These are phyloP conservation scores for Pholiota microspora DNA, from an alignment of 768 basidiomycete species.

Conservation along the genomic window DNA sequence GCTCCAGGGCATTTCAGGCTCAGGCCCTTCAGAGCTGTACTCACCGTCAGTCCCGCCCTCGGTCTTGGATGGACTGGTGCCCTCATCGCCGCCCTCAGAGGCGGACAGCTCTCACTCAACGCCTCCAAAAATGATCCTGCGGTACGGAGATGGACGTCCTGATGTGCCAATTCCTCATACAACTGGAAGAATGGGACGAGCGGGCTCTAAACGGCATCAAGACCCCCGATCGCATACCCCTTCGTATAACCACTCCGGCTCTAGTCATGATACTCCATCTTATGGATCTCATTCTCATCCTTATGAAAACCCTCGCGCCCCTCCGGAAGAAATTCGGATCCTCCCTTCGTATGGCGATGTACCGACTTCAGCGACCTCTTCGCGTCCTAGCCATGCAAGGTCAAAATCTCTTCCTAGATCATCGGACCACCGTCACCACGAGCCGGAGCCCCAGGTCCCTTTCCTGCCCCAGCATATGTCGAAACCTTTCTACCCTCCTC, in stretches of 20 bases:
- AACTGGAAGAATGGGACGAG: conserved; percentile 15
- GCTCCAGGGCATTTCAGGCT: conserved; percentile 40
- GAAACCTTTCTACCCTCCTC: neutral
- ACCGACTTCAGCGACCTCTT: conserved; percentile 31
- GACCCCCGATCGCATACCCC: conserved; percentile 21
- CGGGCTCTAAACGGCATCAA: conserved; percentile 22
- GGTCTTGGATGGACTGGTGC: conserved; percentile 39
- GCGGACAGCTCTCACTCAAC: conserved; percentile 49
- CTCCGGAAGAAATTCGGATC: conserved; percentile 63
- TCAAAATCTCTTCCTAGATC: conserved; percentile 47
- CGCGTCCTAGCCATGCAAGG: conserved; percentile 35
- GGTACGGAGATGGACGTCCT: conserved; percentile 61
- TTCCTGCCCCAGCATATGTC: conserved; percentile 21
- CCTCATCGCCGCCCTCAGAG: conserved; percentile 44
- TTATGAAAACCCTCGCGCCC: conserved; percentile 18
- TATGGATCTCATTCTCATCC: conserved; percentile 27
- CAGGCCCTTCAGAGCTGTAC: conserved; percentile 38
- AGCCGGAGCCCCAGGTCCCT: conserved; percentile 20
- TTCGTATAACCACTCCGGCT: conserved; percentile 34
- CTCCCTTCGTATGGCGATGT: conserved; percentile 47
- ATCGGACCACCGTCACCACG: conserved; percentile 26
- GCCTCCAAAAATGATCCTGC: conserved; percentile 73
- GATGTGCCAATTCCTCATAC: conserved; percentile 62
- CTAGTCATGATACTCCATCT: conserved; percentile 29
- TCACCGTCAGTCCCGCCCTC: conserved; percentile 63